phyloP scores from a whole-genome alignment of 1,284 basidiomycete genomes.

The Trametes sp. region DNA sequence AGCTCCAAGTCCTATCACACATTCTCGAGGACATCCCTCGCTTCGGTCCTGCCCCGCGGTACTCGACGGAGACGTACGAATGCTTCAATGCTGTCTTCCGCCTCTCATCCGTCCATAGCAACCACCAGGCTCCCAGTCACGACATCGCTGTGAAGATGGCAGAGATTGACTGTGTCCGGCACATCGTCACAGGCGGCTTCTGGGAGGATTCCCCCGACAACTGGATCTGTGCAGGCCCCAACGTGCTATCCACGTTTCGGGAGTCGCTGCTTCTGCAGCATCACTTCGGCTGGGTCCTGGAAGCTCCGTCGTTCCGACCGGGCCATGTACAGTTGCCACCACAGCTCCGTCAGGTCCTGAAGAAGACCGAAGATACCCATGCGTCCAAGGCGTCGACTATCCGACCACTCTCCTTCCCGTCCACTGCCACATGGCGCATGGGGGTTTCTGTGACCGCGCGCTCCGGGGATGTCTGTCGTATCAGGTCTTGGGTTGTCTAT shows the following conservation, averaged over 20 bases:
- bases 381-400: no score
- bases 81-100: slow-evolving; percentile 49
- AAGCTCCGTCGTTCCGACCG: not conserved
- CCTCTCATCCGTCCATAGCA: slow-evolving; percentile 43
- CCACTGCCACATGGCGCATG: not conserved
- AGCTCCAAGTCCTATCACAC: slow-evolving; percentile 47
- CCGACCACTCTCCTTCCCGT: no score
- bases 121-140: slow-evolving; percentile 47
- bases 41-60: slow-evolving; percentile 43
- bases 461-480: not conserved
- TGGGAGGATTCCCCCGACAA: slow-evolving; percentile 42
- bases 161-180: slow-evolving; percentile 45
- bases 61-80: slow-evolving; percentile 47
- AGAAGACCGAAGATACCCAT: no score
- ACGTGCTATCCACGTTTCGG: not conserved
- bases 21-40: slow-evolving; percentile 39
- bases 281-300: not conserved
- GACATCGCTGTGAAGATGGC: slow-evolving; percentile 45
- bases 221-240: not conserved
- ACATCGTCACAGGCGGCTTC: slow-evolving; percentile 31
- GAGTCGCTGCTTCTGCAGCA: not conserved
- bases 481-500: not conserved
- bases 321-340: no score
- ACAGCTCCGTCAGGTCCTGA: no score
- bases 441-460: not conserved